Conservation (phyloP, 108 stramenopile genomes). For the Cyclotella atomus region DNA sequence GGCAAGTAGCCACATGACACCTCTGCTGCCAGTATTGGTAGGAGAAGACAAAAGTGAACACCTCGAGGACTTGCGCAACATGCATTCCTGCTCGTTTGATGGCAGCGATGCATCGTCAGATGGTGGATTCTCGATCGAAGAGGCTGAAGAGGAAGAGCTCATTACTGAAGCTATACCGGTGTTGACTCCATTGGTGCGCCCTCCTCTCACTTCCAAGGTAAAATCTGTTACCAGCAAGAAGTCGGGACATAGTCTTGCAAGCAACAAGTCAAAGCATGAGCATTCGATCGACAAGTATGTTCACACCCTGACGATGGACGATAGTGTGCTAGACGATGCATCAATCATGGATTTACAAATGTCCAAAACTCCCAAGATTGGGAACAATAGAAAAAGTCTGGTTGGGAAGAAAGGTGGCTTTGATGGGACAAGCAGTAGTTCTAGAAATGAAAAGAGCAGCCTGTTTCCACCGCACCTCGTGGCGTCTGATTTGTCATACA, state of each 20-base stretch:
- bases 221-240: neutral
- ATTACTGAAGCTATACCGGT: neutral
- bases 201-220: neutral
- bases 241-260: neutral
- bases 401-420: neutral
- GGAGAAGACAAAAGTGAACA: neutral
- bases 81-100: conserved; percentile 1
- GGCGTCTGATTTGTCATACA: no score
- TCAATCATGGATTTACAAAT: conserved; percentile 11
- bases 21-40: neutral
- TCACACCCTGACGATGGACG: neutral
- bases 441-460: neutral
- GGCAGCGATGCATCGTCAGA: neutral
- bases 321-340: conserved; percentile 1
- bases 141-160: conserved; percentile 1
- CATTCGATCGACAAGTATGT: neutral
- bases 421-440: neutral
- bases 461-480: no score
- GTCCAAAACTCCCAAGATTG: conserved; percentile 18
- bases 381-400: conserved; percentile 1
- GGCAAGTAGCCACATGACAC: neutral
- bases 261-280: neutral
- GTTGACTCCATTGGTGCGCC: neutral
- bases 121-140: conserved; percentile 17
- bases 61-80: neutral